Evolutionary conservation across 129 eudicot genomes (phyloP).

Genomic region (Chrysanthemum seticuspe): DNA sequence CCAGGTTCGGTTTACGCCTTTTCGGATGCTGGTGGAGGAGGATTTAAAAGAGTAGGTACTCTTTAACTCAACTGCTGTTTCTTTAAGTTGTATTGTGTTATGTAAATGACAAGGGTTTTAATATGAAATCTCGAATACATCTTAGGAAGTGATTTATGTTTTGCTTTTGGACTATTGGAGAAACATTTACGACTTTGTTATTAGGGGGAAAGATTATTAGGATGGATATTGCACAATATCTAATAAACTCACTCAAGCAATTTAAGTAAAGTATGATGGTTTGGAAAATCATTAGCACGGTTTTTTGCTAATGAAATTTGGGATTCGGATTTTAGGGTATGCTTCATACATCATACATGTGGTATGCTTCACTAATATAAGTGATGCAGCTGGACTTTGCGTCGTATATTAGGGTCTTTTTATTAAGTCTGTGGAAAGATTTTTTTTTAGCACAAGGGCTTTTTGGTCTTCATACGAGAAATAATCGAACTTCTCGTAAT

Average conservation of each 20-base stretch:
- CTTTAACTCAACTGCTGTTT: background rate
- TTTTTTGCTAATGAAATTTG: background rate
- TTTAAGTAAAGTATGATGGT: too few species aligned
- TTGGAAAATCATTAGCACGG: too few species aligned
- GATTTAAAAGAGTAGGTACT: constrained; percentile 55
- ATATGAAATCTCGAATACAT: too few species aligned
- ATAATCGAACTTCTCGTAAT: too few species aligned
- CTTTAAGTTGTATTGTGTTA: background rate
- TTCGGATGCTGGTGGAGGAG: constrained; percentile 66
- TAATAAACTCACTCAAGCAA: background rate
- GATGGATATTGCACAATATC: background rate
- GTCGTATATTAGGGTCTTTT: too few species aligned
- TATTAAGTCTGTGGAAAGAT: too few species aligned
- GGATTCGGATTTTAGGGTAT: background rate
- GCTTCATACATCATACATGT: too few species aligned
- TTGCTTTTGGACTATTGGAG: background rate
- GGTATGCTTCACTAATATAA: too few species aligned
- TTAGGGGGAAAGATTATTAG: background rate
- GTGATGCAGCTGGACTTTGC: too few species aligned
- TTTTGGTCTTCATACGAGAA: too few species aligned
- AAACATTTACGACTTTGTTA: background rate
- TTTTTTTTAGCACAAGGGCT: too few species aligned
- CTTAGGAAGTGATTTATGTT: background rate
- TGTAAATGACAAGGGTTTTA: too few species aligned
- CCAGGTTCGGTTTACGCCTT: constrained; percentile 79